Percentiles rank a stretch among this genome's conserved stretches.
These are phyloP conservation scores for Candida vartiovaarae DNA, from an alignment of 805 yeast genomes.

Conservation along the genomic window DNA sequence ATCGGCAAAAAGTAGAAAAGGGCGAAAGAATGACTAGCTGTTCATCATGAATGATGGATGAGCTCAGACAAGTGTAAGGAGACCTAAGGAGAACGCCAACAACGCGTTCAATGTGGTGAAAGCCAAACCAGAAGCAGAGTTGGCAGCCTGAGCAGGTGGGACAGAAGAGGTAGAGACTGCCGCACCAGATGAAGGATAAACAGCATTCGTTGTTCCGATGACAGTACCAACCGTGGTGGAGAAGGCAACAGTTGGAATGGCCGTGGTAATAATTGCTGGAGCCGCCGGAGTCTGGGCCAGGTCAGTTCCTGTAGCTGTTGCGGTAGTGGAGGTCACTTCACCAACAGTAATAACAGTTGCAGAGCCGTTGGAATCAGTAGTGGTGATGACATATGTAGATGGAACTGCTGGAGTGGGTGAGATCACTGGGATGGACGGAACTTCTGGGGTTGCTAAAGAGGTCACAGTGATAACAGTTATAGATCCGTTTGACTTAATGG, in stretches of 20 bases:
- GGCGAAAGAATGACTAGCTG: too few relatives aligned
- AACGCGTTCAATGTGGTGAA: too few relatives aligned
- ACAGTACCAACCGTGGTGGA: not conserved
- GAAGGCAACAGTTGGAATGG: not conserved
- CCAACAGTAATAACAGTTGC: slow-evolving; percentile 4
- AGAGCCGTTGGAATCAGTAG: slow-evolving; percentile 7
- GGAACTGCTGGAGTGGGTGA: not conserved
- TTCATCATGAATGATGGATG: too few relatives aligned
- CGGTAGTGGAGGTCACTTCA: slow-evolving; percentile 4
- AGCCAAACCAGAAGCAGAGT: not conserved
- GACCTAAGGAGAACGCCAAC: too few relatives aligned
- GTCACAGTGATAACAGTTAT: not conserved
- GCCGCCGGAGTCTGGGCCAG: not conserved
- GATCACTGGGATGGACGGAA: too few relatives aligned
- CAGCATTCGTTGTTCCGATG: too few relatives aligned
- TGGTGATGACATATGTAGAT: slow-evolving; percentile 1
- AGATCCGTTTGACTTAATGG: slow-evolving; percentile 6
- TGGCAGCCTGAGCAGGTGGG: not conserved
- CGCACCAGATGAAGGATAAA: too few relatives aligned
- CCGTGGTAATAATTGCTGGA: not conserved
- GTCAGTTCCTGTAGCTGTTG: not conserved
- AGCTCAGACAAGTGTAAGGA: too few relatives aligned
- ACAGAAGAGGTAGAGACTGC: not conserved
- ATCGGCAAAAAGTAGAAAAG: too few relatives aligned
- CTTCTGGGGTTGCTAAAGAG: not conserved